Base-by-base conservation (phyloP, 2,329 filamentous ascomycete genomes). In the Moelleriella libera region DNA sequence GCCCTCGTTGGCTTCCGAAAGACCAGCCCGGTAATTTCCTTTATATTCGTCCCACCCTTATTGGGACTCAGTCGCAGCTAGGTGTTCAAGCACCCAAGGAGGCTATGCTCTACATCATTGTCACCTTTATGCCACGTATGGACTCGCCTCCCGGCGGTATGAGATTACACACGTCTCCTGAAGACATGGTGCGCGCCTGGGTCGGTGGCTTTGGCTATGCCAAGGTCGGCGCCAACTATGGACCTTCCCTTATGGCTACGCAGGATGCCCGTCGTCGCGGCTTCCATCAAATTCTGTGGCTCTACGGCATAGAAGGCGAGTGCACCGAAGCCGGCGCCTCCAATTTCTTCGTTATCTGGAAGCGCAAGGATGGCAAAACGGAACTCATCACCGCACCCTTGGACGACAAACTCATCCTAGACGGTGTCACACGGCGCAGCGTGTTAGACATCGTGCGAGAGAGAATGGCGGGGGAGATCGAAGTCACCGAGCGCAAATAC, bases 181-280 rank as follows among this genome's bases (percentile, higher is more conserved):
- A 89, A 54, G 86, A 94, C 63, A 86, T 83, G 71, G 81, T 94
- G 49, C 83, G 89, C 54, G 88, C 89, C 10, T 96, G 89, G 89
- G 88, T 87, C 21, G 89, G 89, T 51, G 89, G 90, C 8, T 94
- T 94, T 63, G 89, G 89, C 1, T 89, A 84, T 60, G 88, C 88
- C 51, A 96, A 96, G 68, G 78, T 96, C 34, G 89, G 89, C 47
- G 89, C 89, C 51, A 96, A 95, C 71, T 96, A 95, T 64, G 89
- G 89, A 0, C 89, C 89, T 14, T 82, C 78, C 21, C 73, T 96
- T 47, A 72, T 87, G 47, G 85, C 87, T 4, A 88, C 88, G 45
- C 74, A 75, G 14, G 84, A 89, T 63, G 89, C 89, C 3, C 70
- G 80, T 48, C 69, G 68, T 9, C 68, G 76, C 41, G 89, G 90